Evolutionary conservation across 2,329 filamentous ascomycete genomes (phyloP), one percentile per base, ranked within the genome.

Genomic region (Dothistroma septosporum): DNA sequence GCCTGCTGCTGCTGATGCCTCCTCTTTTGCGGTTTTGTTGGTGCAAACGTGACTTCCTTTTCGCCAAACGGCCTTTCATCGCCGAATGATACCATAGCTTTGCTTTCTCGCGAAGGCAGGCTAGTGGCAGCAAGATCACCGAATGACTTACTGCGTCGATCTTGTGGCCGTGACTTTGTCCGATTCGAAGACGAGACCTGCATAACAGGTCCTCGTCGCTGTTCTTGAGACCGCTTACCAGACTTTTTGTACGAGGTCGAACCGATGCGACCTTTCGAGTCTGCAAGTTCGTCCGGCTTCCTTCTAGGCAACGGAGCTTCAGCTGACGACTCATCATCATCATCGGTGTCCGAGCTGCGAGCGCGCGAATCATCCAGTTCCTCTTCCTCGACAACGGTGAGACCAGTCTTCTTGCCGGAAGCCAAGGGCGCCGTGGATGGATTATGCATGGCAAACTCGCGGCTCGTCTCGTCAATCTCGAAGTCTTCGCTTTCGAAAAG

Each of bases 401-500:
- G 80, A 21, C 82, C 83, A 59, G 76, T 76, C 49, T 75, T 76
- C 55, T 77, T 74, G 75, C 70, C 60, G 65, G 47, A 66, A 60
- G 64, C 70, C 49, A 61, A 69, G 55, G 64, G 69, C 58, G 79
- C 84, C 8, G 91, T 94, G 75, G 91, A 96, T 4, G 94, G 91
- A 73, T 99, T 99, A 76, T 96, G 86, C 50, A 88, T 83, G 61
- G 87, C 85, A 80, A 96, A 99, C 75, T 97, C 93, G 70, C 86
- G 83, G 65, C 88, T 95, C 44, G 79, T 88, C 77, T 99, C 94
- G 74, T 99, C 93, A 61, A 99, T 90, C 69, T 85, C 85, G 75
- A 96, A 97, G 60, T 96, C 92, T 69, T 92, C 89, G 74, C 97
- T 91, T 72, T 97, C 88, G 78, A 97, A 99, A 63, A 99, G 78